Evolutionary conservation across 1,139 yeast species (phyloP), one percentile per base, ranked within the genome.

Genomic region (Saccharomyces hybrid): DNA sequence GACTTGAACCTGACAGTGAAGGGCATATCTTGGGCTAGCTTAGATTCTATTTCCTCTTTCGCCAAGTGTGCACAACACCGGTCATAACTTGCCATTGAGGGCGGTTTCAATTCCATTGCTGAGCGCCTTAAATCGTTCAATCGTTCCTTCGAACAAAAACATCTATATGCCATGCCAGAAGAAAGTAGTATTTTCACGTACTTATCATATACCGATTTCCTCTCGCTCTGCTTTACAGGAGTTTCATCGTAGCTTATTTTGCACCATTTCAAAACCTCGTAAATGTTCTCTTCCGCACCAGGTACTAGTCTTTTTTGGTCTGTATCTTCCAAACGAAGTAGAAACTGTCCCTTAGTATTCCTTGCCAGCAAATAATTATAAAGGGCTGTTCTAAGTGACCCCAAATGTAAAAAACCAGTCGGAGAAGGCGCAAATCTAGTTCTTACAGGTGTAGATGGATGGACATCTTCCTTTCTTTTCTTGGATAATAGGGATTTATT

Each of bases 341-440:
- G 61, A 63, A 93, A 95, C 61, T 81, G 80, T 0, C 99, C 99
- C 0, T 82, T 81, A 0, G 96, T 88, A 55, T 80, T 79, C 61
- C 76, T 82, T 0, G 99, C 98, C 27, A 88, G 73, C 32, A 93
- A 70, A 64, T 85, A 93, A 68, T 93, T 95, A 72, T 89, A 95
- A 29, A 93, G 70, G 0, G 99, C 98, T 0, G 99, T 93, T 66
- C 99, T 74, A 51, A 95, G 70, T 0, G 98, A 90, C 0, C 99
- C 99, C 55, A 95, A 70, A 67, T 93, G 99, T 42, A 95, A 76
- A 59, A 80, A 81, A 0, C 99, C 99, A 0, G 99, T 93, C 0
- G 99, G 99, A 2, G 98, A 91, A 0, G 99, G 99, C 0, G 99
- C 99, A 72, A 93, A 93, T 61, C 99, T 74, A 1, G 98, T 89